A percentile compares a stretch with the other conserved stretches of the same genome.
Conservation (phyloP, 2,329 filamentous ascomycete genomes). For the Arachnopeziza araneosa region DNA sequence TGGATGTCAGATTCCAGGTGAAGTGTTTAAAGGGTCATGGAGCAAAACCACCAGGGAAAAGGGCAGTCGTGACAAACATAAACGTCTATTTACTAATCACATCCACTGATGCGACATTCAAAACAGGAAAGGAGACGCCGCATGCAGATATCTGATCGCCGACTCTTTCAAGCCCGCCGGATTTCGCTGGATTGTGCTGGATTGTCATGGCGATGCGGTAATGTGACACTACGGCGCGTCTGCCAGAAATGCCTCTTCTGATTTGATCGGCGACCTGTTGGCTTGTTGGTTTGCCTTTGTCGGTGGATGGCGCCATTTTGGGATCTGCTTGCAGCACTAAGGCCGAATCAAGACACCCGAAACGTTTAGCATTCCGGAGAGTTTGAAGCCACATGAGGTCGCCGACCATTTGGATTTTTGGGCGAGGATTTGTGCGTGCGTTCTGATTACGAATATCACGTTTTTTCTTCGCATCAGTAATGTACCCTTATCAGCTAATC, state of each 20-base stretch:
- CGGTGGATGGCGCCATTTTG: not conserved
- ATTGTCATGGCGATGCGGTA: not conserved
- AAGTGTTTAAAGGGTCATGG: not conserved
- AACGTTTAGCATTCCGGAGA: not conserved
- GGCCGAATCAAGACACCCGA: not conserved
- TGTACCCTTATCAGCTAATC: too few species aligned
- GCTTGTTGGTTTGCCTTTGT: not conserved
- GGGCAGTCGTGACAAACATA: not conserved
- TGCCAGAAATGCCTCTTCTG: not conserved
- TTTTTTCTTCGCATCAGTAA: too few species aligned
- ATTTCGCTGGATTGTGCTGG: too few species aligned
- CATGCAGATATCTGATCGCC: not conserved
- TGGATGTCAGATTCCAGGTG: too few species aligned
- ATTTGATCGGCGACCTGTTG: not conserved
- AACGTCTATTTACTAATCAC: not conserved
- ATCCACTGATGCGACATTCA: not conserved
- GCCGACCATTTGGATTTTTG: not conserved
- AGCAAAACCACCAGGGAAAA: not conserved
- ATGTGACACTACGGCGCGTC: not conserved
- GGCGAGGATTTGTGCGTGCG: not conserved
- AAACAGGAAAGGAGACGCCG: not conserved
- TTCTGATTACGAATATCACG: too few species aligned
- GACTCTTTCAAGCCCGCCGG: not conserved
- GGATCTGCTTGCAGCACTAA: not conserved
- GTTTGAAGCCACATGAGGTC: not conserved